Conservation (phyloP, 768 basidiomycete genomes). For the Dendrothele bispora region DNA sequence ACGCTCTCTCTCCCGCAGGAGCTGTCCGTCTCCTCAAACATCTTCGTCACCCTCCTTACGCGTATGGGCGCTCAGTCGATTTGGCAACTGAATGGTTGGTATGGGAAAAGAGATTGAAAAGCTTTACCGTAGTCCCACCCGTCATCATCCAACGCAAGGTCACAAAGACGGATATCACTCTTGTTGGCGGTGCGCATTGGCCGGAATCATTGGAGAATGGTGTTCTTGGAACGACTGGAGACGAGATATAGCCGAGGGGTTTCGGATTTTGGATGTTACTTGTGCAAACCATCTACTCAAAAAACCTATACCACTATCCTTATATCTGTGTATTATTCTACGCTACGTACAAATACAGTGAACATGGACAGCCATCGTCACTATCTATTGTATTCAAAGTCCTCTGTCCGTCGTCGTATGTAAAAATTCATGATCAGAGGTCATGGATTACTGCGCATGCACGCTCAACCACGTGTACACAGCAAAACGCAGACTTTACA, state of each 20-base stretch:
- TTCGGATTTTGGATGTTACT: too few species aligned
- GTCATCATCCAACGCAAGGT: constrained; percentile 46
- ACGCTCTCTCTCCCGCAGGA: constrained; percentile 40
- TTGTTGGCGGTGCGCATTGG: constrained; percentile 40
- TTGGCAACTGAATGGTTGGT: constrained; percentile 51
- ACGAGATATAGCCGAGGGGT: constrained; percentile 5
- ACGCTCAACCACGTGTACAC: too few species aligned
- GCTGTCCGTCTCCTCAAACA: constrained; percentile 40
- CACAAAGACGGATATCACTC: constrained; percentile 36
- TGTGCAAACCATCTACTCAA: too few species aligned
- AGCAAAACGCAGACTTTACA: too few species aligned
- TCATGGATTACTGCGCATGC: too few species aligned
- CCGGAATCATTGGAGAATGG: constrained; percentile 36
- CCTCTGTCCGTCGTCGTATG: too few species aligned
- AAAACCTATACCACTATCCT: too few species aligned
- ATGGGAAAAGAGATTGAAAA: constrained; percentile 36
- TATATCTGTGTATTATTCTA: too few species aligned
- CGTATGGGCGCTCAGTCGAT: constrained; percentile 53
- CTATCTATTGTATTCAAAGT: too few species aligned
- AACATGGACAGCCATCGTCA: too few species aligned
- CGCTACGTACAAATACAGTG: too few species aligned
- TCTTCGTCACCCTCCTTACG: constrained; percentile 43
- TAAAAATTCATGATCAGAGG: too few species aligned
- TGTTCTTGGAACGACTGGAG: constrained; percentile 25
- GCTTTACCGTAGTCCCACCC: constrained; percentile 47